These are phyloP conservation scores for Aspergillus bombycis DNA, from an alignment of 2,329 filamentous ascomycete species.

Conservation along the genomic window DNA sequence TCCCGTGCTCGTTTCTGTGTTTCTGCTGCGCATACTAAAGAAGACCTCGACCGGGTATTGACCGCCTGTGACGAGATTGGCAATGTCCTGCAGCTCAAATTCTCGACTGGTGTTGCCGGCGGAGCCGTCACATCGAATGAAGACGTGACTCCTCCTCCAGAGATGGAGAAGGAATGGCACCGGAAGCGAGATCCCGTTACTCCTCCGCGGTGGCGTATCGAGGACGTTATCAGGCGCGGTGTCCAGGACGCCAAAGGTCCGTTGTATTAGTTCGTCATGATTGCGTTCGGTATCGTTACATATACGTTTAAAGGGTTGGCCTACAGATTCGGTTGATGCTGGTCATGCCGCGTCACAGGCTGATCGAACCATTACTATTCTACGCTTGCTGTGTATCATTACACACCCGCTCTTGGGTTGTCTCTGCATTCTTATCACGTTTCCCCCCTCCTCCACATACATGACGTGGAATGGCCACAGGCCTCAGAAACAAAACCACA, in stretches of 20 bases:
- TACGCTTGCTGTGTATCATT: constrained; percentile 20
- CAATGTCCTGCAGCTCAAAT: constrained; percentile 90
- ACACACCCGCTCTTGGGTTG: constrained; percentile 5
- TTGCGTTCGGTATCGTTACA: constrained; percentile 15
- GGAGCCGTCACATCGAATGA: constrained; percentile 77
- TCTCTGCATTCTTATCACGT: constrained; percentile 8
- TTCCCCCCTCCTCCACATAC: constrained; percentile 14
- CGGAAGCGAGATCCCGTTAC: constrained; percentile 54
- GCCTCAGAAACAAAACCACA: neutral
- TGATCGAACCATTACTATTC: constrained; percentile 19
- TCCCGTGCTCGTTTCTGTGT: constrained; percentile 96
- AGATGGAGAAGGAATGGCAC: constrained; percentile 71
- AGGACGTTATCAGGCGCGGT: constrained; percentile 73
- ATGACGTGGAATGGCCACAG: constrained; percentile 12
- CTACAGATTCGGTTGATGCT: constrained; percentile 36
- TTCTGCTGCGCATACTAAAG: constrained; percentile 95
- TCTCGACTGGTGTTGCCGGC: constrained; percentile 92
- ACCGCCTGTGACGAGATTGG: constrained; percentile 90
- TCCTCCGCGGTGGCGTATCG: constrained; percentile 77
- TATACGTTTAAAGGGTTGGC: constrained; percentile 13
- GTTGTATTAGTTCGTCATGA: constrained; percentile 59
- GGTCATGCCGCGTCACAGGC: constrained; percentile 35
- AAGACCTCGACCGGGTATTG: constrained; percentile 89
- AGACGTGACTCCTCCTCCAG: constrained; percentile 61
- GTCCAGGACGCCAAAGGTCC: constrained; percentile 75